Percentiles rank a stretch among this genome's conserved stretches.
These are phyloP conservation scores for Ogataea salicorniae DNA, from an alignment of 805 yeast genomes.

Conservation along the genomic window DNA sequence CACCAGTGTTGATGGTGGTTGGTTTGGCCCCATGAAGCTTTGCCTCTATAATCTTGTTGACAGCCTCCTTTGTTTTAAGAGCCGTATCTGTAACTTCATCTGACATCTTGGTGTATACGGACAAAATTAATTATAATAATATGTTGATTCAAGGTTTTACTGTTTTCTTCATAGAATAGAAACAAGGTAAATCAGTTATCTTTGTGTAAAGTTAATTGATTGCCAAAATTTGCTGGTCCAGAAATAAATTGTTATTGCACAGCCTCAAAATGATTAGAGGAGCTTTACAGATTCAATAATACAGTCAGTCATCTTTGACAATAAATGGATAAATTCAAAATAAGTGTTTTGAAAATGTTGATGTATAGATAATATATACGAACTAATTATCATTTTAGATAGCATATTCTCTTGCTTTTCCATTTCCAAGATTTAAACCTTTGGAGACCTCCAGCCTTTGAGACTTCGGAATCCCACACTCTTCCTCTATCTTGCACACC, in stretches of 20 bases:
- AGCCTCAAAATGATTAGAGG: no score
- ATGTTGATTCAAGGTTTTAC: no score
- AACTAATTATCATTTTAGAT: not conserved
- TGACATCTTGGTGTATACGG: slow-evolving; percentile 1
- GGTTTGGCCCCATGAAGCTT: slow-evolving; percentile 33
- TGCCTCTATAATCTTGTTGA: slow-evolving; percentile 45
- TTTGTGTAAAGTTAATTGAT: no score
- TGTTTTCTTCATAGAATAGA: no score
- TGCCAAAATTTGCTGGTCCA: no score
- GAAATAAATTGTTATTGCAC: no score
- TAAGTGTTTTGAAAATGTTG: no score
- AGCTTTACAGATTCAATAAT: no score
- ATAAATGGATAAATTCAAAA: no score
- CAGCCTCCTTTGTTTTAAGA: slow-evolving; percentile 50
- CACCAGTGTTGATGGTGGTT: slow-evolving; percentile 7
- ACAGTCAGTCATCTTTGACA: no score
- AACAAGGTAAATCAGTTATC: no score
- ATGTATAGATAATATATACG: no score
- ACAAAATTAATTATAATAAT: not conserved
- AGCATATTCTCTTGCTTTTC: not conserved
- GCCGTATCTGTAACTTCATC: slow-evolving; percentile 34
- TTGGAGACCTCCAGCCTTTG: not conserved
- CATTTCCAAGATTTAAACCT: not conserved
- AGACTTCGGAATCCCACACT: slow-evolving; percentile 21
- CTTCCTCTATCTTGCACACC: slow-evolving; percentile 30